Percentiles rank a stretch among this genome's conserved stretches.
phyloP scores from a whole-genome alignment of 2,329 filamentous ascomycete species.

The Sarocladiaceae sp. region DNA sequence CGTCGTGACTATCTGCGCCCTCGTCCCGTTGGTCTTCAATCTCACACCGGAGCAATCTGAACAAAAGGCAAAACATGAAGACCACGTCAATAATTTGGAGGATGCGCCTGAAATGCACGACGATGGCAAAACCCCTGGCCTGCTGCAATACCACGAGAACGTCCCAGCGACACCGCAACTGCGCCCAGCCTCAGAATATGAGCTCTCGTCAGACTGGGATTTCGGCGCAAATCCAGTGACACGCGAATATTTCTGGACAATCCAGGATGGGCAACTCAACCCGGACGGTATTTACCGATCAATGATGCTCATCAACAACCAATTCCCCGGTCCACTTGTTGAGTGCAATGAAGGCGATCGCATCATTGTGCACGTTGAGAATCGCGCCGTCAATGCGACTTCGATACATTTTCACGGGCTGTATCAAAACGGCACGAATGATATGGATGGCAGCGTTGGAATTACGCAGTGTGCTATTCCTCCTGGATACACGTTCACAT shows the following conservation, averaged over 20 bases:
- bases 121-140: constrained; percentile 1
- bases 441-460: constrained; percentile 67
- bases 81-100: not conserved
- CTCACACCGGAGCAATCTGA: constrained; percentile 11
- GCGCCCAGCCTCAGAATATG: constrained; percentile 43
- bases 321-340: constrained; percentile 70
- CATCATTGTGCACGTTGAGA: constrained; percentile 64
- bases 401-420: constrained; percentile 69
- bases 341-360: constrained; percentile 71
- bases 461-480: constrained; percentile 66
- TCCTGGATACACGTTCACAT: constrained; percentile 60
- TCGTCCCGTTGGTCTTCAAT: constrained; percentile 18
- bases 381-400: constrained; percentile 51
- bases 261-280: constrained; percentile 53
- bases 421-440: constrained; percentile 60
- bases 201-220: constrained; percentile 55
- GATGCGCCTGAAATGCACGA: not conserved
- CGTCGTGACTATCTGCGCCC: constrained; percentile 18
- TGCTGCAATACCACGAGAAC: constrained; percentile 20
- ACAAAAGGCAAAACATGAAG: not conserved
- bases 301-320: constrained; percentile 68
- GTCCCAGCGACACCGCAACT: constrained; percentile 19
- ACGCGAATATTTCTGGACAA: constrained; percentile 57
- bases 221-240: constrained; percentile 41
- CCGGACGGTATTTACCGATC: constrained; percentile 55